Base-by-base conservation (phyloP, 495 filamentous ascomycete genomes). In the Penicillium waksmanii region DNA sequence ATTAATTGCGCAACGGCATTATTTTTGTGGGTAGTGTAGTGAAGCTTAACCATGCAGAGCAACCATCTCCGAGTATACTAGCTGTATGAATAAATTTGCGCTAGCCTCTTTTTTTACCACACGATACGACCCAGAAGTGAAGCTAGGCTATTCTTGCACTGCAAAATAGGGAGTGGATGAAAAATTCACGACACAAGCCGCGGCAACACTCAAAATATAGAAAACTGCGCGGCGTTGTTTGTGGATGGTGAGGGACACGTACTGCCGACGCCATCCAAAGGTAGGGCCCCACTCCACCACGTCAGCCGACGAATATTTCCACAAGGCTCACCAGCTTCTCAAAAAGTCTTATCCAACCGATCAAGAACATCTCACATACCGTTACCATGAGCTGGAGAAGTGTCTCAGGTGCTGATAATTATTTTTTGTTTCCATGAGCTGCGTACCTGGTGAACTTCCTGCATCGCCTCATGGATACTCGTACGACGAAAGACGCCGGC, bases 201-300 rank as follows among this genome's bases (percentile, higher is more conserved):
- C 11, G 33, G n/a, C 17, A 11, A 13, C n/a, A 35, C 46, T 44
- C 36, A 57, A 57, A 55, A 54, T 51, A 51, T 58, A 17, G 25
- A 44, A 48, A 52, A 52, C 17, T 44, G 42, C 42, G 15, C 54
- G 55, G 40, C 47, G 33, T 21, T 23, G 36, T 49, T 46, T 12
- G 8, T 18, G 51, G 11, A 18, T 15, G 50, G 25, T 19, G 49
- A 53, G 53, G 56, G 57, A 48, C 54, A 63, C 66, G 59, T 52
- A 62, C 27, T 68, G 63, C 51, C 51, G 44, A 60, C 65, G 65
- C 62, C 56, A 62, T 68, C 40, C 52, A n/a, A 53, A 48, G 53
- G 10, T 40, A 38, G 46, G 12, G 63, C 66, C 63, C 66, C 66
- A 68, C 66, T 44, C 10, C 35, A 66, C 66, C 63, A 60, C 66